These are phyloP conservation scores for Trichoderma harzianum DNA, from an alignment of 2,329 filamentous ascomycete species.

Conservation along the genomic window DNA sequence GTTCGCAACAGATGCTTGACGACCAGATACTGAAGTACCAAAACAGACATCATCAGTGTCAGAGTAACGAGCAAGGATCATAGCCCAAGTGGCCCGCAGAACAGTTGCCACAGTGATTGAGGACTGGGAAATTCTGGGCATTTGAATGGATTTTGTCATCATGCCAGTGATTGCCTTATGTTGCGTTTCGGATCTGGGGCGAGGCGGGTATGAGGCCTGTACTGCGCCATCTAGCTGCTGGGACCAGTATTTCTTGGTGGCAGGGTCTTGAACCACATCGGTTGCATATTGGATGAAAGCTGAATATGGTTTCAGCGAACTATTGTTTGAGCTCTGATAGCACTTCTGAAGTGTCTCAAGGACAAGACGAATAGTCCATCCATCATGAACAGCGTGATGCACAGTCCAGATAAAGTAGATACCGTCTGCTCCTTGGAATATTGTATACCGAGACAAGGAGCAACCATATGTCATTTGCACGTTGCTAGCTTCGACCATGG, in stretches of 20 bases:
- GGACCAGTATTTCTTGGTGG: constrained; percentile 18
- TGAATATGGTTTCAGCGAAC: background rate
- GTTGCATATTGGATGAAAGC: background rate
- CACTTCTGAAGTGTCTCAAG: constrained; percentile 17
- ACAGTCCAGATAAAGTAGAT: constrained; percentile 25
- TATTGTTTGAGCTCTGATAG: background rate
- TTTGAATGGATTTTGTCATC: background rate
- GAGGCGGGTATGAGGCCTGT: constrained; percentile 14
- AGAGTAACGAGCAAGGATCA: constrained; percentile 9
- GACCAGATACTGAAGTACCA: constrained; percentile 20
- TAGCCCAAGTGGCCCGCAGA: constrained; percentile 30
- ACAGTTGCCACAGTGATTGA: constrained; percentile 21
- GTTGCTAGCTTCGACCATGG: background rate
- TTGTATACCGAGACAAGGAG: background rate
- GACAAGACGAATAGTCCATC: constrained; percentile 25
- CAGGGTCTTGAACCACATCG: background rate
- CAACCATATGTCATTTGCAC: constrained; percentile 7
- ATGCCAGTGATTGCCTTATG: background rate
- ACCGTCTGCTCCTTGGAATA: background rate
- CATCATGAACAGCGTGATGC: constrained; percentile 31
- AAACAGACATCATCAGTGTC: constrained; percentile 12
- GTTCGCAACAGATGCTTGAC: constrained; percentile 18
- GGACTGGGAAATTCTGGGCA: background rate
- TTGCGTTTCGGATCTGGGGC: background rate
- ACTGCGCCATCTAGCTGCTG: constrained; percentile 17